Evolutionary conservation across 768 basidiomycete genomes (phyloP), one percentile per base, ranked within the genome.

Genomic region (Tubosaeta sp.): DNA sequence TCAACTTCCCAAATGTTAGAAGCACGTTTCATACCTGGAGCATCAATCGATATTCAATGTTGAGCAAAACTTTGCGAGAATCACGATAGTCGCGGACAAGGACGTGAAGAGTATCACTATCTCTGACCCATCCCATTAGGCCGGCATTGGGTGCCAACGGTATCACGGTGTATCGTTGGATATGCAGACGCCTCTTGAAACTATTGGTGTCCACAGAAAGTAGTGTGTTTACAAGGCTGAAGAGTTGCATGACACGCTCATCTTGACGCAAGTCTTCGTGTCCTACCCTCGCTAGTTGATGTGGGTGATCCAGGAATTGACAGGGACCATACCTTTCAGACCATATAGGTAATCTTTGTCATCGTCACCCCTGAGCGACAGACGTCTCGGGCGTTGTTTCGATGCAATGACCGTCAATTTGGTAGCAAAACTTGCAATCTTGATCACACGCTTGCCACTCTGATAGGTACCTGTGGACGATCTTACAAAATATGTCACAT

Each of bases 261-360:
- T 99, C 96, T 70, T 98, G 96, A 35, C 96, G 93, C 45, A 99
- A 77, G 73, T 99, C 96, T 72, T 99, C 96, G 69, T 99, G 96
- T 8, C 96, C 93, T 94, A 55, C 41, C 39, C 27, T 18, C 49
- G 25, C 10, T 9, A 22, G 38, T 55, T 13, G 56, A 54, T 34
- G 25, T 36, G 44, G 11, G 43, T 16, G 9, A 30, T 4, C 16
- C 4, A 25, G 24, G 6, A 18, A 10, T 6, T n/a, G 16, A 27
- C 16, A 24, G 2, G 30, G 13, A 27, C 0, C 32, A 22, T 36
- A 88, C 92, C 96, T 79, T 99, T 99, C 47, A 99, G 77, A 29
- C 79, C 60, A 66, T 91, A 99, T 61, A 92, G 86, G 62, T 98
- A 95, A 56, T 97, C 96, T 59, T 84, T 79, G 7, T 92, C 94